phyloP scores from a whole-genome alignment of 139 green algal genomes.

The Zygnema circumcarinatum region DNA sequence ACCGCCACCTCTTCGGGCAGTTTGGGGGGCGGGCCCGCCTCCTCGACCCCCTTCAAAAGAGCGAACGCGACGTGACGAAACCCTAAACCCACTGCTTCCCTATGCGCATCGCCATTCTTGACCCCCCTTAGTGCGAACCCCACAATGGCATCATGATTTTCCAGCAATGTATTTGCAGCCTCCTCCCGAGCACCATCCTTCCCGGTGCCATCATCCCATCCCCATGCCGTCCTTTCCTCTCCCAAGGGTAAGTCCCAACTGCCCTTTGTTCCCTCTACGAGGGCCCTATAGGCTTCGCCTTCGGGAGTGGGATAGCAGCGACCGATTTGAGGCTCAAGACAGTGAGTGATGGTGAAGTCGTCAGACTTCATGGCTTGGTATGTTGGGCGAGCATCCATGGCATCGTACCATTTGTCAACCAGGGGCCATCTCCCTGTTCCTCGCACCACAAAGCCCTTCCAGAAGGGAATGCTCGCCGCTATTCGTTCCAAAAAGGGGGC shows the following conservation, averaged over 20 bases:
- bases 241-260: conserved; percentile 83
- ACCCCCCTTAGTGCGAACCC: conserved; percentile 81
- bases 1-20: conserved; percentile 33
- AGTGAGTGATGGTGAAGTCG: conserved; percentile 91
- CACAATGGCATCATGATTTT: conserved; percentile 78
- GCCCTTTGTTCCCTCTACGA: conserved; percentile 79
- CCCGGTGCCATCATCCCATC: conserved; percentile 10
- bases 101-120: conserved; percentile 45
- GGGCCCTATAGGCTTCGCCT: conserved; percentile 18
- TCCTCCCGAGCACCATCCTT: conserved; percentile 14
- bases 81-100: conserved; percentile 50
- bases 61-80: conserved; percentile 77
- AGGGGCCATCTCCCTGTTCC: conserved; percentile 61
- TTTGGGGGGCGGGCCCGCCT: not conserved
- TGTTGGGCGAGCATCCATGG: conserved; percentile 85
- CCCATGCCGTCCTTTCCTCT: conserved; percentile 58
- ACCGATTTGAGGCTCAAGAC: conserved; percentile 94
- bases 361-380: conserved; percentile 86
- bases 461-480: conserved; percentile 82
- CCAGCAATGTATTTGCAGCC: conserved; percentile 50
- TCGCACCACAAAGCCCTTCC: conserved; percentile 86
- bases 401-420: conserved; percentile 64
- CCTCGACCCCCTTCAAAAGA: conserved; percentile 35
- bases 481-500: conserved; percentile 93
- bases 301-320: conserved; percentile 34